A percentile compares a stretch with the other conserved stretches of the same genome.
Conservation (phyloP, 2,329 filamentous ascomycete genomes). For the Plectosphaerella plurivora region DNA sequence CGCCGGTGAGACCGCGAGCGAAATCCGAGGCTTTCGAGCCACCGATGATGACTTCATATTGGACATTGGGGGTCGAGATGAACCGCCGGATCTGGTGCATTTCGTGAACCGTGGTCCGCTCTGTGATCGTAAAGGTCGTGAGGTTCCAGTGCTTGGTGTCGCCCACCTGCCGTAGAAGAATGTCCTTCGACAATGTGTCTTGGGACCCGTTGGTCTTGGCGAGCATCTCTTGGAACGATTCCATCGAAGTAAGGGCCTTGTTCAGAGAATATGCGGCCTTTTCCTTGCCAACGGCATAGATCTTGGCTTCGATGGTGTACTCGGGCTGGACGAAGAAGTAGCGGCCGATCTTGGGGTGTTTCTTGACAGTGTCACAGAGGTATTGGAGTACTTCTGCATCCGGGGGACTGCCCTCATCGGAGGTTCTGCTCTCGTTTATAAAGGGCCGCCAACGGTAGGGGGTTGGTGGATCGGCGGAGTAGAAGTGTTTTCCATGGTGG, state of each 20-base stretch:
- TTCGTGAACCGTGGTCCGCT: too few species aligned
- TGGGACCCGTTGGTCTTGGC: background rate
- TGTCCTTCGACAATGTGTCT: too few species aligned
- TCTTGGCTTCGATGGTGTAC: background rate
- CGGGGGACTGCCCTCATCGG: background rate
- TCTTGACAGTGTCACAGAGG: slow-evolving; percentile 1
- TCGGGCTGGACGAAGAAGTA: slow-evolving; percentile 10
- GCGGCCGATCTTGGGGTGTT: slow-evolving; percentile 1
- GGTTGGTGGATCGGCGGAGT: background rate
- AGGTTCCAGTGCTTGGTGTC: too few species aligned
- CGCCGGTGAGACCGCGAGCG: too few species aligned
- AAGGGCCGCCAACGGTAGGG: slow-evolving; percentile 1
- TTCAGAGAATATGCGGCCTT: background rate
- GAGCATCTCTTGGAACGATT: slow-evolving; percentile 3
- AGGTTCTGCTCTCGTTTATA: background rate
- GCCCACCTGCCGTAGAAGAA: too few species aligned
- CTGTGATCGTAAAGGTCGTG: too few species aligned
- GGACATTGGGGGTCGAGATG: too few species aligned
- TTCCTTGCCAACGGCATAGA: background rate
- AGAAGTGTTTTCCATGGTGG: slow-evolving; percentile 10
- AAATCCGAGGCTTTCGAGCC: too few species aligned
- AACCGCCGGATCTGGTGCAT: too few species aligned
- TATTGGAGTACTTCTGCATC: slow-evolving; percentile 3
- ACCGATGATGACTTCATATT: too few species aligned
- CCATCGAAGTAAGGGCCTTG: background rate